Conservation (phyloP, 164 flowering plant genomes). For the Aristolochia contorta region DNA sequence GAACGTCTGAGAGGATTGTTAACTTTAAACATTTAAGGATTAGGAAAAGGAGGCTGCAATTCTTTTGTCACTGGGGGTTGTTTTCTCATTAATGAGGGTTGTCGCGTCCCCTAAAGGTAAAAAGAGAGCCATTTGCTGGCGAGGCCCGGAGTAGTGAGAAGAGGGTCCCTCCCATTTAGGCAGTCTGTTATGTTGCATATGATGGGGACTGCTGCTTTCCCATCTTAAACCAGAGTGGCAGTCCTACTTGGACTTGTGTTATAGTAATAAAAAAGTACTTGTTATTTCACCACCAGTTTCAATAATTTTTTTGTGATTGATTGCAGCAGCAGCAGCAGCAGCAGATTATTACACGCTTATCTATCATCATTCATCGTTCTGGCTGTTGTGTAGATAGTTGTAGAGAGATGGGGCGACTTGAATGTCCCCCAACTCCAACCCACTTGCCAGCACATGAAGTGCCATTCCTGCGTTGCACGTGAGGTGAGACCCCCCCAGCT, state of each 20-base stretch:
- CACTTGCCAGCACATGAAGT: background rate
- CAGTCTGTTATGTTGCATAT: too few relatives aligned
- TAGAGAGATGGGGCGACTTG: background rate
- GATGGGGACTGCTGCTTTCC: conserved; percentile 1
- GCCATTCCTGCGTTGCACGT: background rate
- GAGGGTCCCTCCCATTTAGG: too few relatives aligned
- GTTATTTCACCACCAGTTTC: too few relatives aligned
- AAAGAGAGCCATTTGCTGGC: background rate
- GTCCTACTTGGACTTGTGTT: background rate
- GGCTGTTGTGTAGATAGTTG: background rate
- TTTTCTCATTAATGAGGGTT: background rate
- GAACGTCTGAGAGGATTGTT: too few relatives aligned
- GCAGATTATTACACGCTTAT: too few relatives aligned
- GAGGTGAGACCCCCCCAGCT: background rate
- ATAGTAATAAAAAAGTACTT: too few relatives aligned
- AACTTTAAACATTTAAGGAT: too few relatives aligned
- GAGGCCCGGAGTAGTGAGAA: background rate
- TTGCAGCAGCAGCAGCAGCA: too few relatives aligned
- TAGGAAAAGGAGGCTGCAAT: background rate
- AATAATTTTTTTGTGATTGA: too few relatives aligned
- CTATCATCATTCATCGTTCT: background rate
- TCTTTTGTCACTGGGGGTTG: background rate
- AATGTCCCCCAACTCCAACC: background rate
- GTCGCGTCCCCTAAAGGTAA: background rate
- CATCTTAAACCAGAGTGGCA: conserved; percentile 4